A percentile compares a stretch with the other conserved stretches of the same genome.
Conservation (phyloP, 805 yeast species). For the Saccharomycopsis microspora region DNA sequence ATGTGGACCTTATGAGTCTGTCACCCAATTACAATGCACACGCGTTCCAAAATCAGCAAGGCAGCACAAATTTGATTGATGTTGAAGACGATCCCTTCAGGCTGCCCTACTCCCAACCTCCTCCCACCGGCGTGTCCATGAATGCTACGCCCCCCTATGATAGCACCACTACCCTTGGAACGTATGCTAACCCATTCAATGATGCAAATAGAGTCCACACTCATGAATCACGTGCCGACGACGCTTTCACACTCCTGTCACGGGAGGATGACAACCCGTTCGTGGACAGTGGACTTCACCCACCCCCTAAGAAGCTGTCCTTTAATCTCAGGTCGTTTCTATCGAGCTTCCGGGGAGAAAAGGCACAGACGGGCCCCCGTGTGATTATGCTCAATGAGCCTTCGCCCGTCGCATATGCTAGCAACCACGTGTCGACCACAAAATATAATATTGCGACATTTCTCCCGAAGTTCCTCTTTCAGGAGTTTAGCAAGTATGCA, state of each 20-base stretch:
- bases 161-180: constrained; percentile 1
- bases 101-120: background rate
- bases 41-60: background rate
- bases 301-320: constrained; percentile 17
- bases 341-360: constrained; percentile 30
- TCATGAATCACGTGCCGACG: constrained; percentile 1
- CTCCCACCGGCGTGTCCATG: constrained; percentile 14
- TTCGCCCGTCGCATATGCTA: constrained; percentile 41
- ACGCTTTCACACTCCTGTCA: constrained; percentile 8
- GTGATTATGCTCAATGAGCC: constrained; percentile 11
- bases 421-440: constrained; percentile 88
- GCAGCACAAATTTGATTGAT: constrained; percentile 1
- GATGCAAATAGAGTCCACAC: constrained; percentile 2
- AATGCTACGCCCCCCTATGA: background rate
- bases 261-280: constrained; percentile 15
- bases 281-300: background rate
- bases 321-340: constrained; percentile 26
- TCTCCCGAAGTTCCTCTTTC: constrained; percentile 86
- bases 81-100: constrained; percentile 2
- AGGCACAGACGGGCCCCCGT: constrained; percentile 41
- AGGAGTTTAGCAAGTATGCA: constrained; percentile 95
- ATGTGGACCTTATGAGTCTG: constrained; percentile 16
- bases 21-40: constrained; percentile 6
- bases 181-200: constrained; percentile 9
- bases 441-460: constrained; percentile 91